A percentile compares a stretch with the other conserved stretches of the same genome.
phyloP scores from a whole-genome alignment of 345 rosid genomes.

The Odontarrhena argentea region DNA sequence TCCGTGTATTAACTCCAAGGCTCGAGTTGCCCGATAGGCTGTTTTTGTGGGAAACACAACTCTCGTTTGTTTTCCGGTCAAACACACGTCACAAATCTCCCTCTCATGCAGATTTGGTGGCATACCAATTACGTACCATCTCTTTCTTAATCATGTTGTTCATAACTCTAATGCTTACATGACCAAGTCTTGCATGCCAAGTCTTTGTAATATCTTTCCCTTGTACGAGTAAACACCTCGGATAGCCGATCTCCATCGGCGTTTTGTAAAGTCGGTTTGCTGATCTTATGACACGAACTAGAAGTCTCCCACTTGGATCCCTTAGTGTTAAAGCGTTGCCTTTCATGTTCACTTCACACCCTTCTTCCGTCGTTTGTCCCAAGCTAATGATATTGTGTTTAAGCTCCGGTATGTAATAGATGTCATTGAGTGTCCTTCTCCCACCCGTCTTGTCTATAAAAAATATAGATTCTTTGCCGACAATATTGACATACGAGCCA shows the following conservation, averaged over 20 bases:
- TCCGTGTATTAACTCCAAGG: neutral
- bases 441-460: neutral
- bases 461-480: neutral
- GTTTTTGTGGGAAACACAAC: fast-evolving
- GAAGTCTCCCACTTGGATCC: neutral
- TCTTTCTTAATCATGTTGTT: neutral
- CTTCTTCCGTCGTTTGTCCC: neutral
- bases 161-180: neutral
- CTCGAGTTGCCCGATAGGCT: neutral
- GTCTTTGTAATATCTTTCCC: neutral
- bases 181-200: neutral
- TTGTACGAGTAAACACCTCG: neutral
- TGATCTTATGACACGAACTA: neutral
- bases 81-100: neutral
- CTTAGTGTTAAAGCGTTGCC: neutral
- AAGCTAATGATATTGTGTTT: neutral
- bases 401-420: neutral
- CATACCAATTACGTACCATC: neutral
- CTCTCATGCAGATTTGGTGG: neutral
- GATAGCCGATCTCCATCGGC: neutral
- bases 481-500: neutral
- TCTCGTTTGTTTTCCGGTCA: neutral
- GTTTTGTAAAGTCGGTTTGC: neutral
- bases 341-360: neutral
- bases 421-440: neutral